phyloP scores from a whole-genome alignment of 352 stramenopile genomes.

The Sclerospora graminicola region DNA sequence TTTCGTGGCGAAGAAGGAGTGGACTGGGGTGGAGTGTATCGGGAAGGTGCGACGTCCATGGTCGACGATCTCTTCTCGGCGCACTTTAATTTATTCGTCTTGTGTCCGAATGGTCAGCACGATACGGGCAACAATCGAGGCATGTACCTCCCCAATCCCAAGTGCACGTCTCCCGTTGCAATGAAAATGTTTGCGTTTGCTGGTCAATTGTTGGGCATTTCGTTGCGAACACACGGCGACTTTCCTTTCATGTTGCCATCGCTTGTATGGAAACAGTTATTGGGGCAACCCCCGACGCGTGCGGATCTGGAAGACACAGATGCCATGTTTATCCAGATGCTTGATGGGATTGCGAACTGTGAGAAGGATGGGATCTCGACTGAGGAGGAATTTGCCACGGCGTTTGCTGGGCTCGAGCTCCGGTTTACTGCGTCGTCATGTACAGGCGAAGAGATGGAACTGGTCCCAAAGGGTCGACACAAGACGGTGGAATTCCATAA shows the following conservation, averaged over 20 bases:
- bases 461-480: conserved; percentile 58
- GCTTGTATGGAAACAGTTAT: conserved; percentile 90
- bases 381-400: conserved; percentile 63
- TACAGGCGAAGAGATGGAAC: conserved; percentile 73
- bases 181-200: conserved; percentile 92
- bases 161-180: conserved; percentile 78
- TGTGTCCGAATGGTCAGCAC: conserved; percentile 82
- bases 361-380: conserved; percentile 74
- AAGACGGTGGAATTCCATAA: conserved; percentile 78
- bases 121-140: conserved; percentile 77
- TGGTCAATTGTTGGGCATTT: conserved; percentile 90
- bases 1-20: conserved; percentile 85
- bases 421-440: conserved; percentile 78
- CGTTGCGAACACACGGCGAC: conserved; percentile 87
- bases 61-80: conserved; percentile 83
- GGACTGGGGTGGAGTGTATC: conserved; percentile 85
- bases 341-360: conserved; percentile 80
- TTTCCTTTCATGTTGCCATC: conserved; percentile 89
- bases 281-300: conserved; percentile 63
- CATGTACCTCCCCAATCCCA: conserved; percentile 85
- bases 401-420: conserved; percentile 70
- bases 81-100: conserved; percentile 77
- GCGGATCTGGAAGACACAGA: conserved; percentile 86
- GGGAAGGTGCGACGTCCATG: conserved; percentile 83
- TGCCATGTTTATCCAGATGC: conserved; percentile 84